Evolutionary conservation across 1,284 basidiomycete species (phyloP).

Genomic region (Malassezia slooffiae): DNA sequence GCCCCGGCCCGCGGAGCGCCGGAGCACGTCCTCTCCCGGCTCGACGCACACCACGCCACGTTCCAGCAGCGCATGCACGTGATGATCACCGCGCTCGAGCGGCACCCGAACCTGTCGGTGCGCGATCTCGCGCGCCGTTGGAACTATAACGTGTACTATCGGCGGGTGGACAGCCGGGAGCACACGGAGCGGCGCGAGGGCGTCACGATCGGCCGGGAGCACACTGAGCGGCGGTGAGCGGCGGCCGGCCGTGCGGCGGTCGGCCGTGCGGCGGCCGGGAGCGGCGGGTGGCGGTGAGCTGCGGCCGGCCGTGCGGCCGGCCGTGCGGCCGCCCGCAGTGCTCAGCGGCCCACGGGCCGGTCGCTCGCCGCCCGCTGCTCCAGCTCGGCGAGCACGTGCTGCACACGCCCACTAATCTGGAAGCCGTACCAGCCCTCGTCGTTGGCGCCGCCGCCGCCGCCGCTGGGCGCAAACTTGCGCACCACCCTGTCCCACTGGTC

Average conservation of each 20-base stretch:
- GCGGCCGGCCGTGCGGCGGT: no score
- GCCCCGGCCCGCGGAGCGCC: conserved; percentile 5
- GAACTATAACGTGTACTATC: conserved; percentile 39
- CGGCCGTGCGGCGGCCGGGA: no score
- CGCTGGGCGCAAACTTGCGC: conserved; percentile 9
- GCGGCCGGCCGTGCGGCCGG: no score
- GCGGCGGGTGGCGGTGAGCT: no score
- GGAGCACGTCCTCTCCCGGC: conserved; percentile 18
- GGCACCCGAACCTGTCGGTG: conserved; percentile 39
- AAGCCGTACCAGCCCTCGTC: conserved; percentile 8
- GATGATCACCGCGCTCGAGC: conserved; percentile 33
- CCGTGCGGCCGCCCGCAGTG: no score
- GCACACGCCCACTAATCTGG: conserved; percentile 2
- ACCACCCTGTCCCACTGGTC: conserved; percentile 11
- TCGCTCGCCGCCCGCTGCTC: no score
- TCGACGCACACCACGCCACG: conserved; percentile 17
- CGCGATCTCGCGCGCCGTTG: conserved; percentile 28
- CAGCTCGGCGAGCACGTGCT: not conserved
- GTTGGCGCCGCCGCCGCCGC: no score
- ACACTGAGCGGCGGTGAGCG: no score
- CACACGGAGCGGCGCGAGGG: no score
- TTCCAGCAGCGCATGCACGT: conserved; percentile 34
- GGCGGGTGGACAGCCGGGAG: no score
- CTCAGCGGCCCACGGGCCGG: no score
- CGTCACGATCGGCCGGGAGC: no score